A percentile compares a stretch with the other conserved stretches of the same genome.
Conservation (phyloP, 2,329 filamentous ascomycete genomes). For the Ascochyta fabae region DNA sequence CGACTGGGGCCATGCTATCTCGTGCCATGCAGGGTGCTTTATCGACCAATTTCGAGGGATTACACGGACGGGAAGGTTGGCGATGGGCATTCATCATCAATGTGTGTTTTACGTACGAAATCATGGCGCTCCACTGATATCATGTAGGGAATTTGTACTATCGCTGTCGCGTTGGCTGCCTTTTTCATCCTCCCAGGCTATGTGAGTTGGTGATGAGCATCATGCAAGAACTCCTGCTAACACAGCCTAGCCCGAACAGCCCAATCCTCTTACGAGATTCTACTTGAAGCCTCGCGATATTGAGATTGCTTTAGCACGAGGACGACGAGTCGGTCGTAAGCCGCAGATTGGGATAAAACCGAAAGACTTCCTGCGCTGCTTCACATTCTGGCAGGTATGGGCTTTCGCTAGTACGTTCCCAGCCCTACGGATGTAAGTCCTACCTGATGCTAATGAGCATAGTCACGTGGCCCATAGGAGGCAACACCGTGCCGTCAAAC, state of each 20-base stretch:
- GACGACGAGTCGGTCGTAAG: slow-evolving; percentile 9
- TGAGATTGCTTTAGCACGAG: slow-evolving; percentile 14
- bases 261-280: slow-evolving; percentile 15
- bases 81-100: slow-evolving; percentile 61
- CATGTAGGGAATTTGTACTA: neutral
- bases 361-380: slow-evolving; percentile 15
- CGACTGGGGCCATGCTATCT: neutral
- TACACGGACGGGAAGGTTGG: slow-evolving; percentile 56
- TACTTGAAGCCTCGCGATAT: slow-evolving; percentile 16
- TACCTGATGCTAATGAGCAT: no score
- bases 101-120: slow-evolving; percentile 6
- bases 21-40: neutral
- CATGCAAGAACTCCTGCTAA: neutral
- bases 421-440: neutral
- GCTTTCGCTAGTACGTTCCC: slow-evolving; percentile 9
- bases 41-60: slow-evolving; percentile 52
- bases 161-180: neutral
- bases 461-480: neutral
- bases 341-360: slow-evolving; percentile 16
- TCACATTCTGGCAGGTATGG: slow-evolving; percentile 20
- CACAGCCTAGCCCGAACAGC: slow-evolving; percentile 4
- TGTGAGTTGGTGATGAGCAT: neutral
- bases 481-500: slow-evolving; percentile 1
- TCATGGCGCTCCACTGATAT: neutral
- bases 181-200: slow-evolving; percentile 1